Base-by-base conservation (phyloP, 768 basidiomycete genomes). In the Lentinula detonsa region DNA sequence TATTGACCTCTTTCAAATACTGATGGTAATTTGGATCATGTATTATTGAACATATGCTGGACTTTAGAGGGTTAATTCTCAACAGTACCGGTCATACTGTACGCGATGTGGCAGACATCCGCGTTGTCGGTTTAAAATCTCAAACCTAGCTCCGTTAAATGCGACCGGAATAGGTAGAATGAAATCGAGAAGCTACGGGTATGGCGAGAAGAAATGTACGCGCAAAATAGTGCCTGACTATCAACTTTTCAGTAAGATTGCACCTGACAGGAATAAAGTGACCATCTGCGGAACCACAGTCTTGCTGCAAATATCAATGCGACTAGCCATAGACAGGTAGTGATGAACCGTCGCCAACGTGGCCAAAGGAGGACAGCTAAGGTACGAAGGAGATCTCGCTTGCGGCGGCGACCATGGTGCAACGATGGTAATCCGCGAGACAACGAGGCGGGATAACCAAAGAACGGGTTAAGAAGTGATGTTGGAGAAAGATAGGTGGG, bases 381-480 rank as follows among this genome's bases (percentile, higher is more conserved):
- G 2, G 90, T 91, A 46, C 77, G 78, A 21, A 78, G 67, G 28
- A 92, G 79, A 69, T 90, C 88, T 65, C 87, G 81, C 63, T 86
- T 87, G 57, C 89, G 82, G 60, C 83, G 81, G 37, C 85, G 87
- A 42, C 87, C 86, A 69, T 85, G 78, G 40, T 77, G 79, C 63
- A 88, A 76, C 15, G 74, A 71, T 54, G 79, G 73, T 15, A 79
- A 73, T 35, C 69, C 73, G 55, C 59, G 71, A 60, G 68, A 69
- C 60, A 66, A 70, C 61, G 65, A 76, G 45, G 78, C 76, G 5
- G 89, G 87, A 67, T 91, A 91, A 3, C 90, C 90, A 63, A 83
- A 92, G 72, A 86, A 91, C 1, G 90, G 90, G 64, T 90, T 91
- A 43, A 82, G 72, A 40, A 74, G 68, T 31, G 89, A 90, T 34